These are phyloP conservation scores for Candida peoriensis DNA, from an alignment of 805 yeast species.

Conservation along the genomic window DNA sequence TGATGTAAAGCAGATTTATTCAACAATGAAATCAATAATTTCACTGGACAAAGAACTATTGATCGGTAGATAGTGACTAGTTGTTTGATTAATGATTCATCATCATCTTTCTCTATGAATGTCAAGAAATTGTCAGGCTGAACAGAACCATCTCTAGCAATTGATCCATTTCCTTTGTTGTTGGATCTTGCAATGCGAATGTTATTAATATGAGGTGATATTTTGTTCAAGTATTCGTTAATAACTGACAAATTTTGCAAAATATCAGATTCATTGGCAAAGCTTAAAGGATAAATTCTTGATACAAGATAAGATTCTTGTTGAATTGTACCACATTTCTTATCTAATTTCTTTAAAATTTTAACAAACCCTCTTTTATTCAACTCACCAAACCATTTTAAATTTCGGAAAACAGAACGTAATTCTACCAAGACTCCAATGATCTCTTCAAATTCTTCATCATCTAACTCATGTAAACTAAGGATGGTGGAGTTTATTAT, in stretches of 20 bases:
- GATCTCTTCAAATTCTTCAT: slow-evolving; percentile 56
- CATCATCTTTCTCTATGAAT: slow-evolving; percentile 38
- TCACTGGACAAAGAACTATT: slow-evolving; percentile 46
- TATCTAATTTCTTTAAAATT: slow-evolving; percentile 86
- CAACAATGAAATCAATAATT: slow-evolving; percentile 53
- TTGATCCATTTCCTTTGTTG: slow-evolving; percentile 1
- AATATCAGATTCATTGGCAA: slow-evolving; percentile 66
- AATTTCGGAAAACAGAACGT: slow-evolving; percentile 68
- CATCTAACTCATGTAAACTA: slow-evolving; percentile 36
- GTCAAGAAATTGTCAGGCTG: slow-evolving; percentile 19
- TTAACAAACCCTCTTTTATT: slow-evolving; percentile 87
- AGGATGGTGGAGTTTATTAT: slow-evolving; percentile 27
- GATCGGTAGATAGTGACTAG: slow-evolving; percentile 40
- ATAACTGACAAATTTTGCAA: slow-evolving; percentile 47
- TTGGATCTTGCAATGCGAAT: slow-evolving; percentile 6
- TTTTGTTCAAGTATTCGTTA: slow-evolving; percentile 44
- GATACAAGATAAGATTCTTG: slow-evolving; percentile 56
- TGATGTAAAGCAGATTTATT: slow-evolving; percentile 59
- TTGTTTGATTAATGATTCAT: slow-evolving; percentile 37
- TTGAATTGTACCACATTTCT: slow-evolving; percentile 61
- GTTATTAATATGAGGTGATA: slow-evolving; percentile 38
- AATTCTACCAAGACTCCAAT: slow-evolving; percentile 68
- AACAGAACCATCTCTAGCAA: slow-evolving; percentile 6
- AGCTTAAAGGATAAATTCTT: slow-evolving; percentile 68
- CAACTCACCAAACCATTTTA: slow-evolving; percentile 92